A percentile compares a stretch with the other conserved stretches of the same genome.
Conservation (phyloP, 2,329 filamentous ascomycete species). For the Triangularia verruculosa region DNA sequence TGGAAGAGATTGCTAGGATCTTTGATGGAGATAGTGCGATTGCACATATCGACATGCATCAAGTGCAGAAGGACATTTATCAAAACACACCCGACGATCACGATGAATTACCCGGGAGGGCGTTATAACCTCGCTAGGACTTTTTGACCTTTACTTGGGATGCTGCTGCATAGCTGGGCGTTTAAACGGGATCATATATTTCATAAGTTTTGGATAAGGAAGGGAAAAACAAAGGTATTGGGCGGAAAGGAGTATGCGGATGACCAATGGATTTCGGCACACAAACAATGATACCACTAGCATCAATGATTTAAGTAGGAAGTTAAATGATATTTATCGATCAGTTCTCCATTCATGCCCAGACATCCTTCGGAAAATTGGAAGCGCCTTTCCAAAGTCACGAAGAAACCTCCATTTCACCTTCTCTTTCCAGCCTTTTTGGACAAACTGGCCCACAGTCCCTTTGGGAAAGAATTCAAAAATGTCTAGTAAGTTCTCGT, state of each 20-base stretch:
- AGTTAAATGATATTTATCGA: background rate
- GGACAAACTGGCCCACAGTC: slow-evolving; percentile 44
- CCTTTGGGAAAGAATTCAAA: slow-evolving; percentile 48
- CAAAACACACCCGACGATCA: slow-evolving; percentile 8
- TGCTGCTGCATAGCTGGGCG: background rate
- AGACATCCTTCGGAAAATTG: slow-evolving; percentile 7
- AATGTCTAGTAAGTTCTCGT: slow-evolving; percentile 40
- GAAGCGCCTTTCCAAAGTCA: slow-evolving; percentile 41
- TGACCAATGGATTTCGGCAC: background rate
- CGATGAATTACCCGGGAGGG: slow-evolving; percentile 6
- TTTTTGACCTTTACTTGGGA: background rate
- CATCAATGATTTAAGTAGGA: background rate
- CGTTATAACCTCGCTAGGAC: background rate
- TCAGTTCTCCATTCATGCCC: background rate
- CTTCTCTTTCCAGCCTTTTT: slow-evolving; percentile 45
- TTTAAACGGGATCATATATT: background rate
- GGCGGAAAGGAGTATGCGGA: background rate
- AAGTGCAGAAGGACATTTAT: slow-evolving; percentile 53
- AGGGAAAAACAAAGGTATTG: background rate
- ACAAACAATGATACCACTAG: background rate
- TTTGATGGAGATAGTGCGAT: slow-evolving; percentile 64
- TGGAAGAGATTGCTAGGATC: slow-evolving; percentile 68
- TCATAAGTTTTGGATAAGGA: background rate
- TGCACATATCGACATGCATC: slow-evolving; percentile 51
- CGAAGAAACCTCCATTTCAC: slow-evolving; percentile 48